Evolutionary conservation across 1,284 basidiomycete genomes (phyloP).

Genomic region (Lignosus rhinocerotis): DNA sequence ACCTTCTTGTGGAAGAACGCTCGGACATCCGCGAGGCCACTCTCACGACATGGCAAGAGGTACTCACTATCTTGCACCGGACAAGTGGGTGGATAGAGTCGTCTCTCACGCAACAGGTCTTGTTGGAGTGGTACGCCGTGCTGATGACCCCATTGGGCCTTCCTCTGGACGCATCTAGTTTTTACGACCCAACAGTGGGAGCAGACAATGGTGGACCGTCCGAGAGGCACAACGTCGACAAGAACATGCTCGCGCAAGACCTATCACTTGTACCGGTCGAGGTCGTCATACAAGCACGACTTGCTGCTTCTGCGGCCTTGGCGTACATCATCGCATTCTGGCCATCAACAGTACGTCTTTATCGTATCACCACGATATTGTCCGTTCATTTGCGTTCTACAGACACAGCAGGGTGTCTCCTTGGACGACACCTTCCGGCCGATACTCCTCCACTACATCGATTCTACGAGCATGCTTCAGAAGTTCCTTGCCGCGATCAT

Average conservation of each 20-base stretch:
- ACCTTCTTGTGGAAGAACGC: conserved; percentile 92
- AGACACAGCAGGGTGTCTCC: conserved; percentile 18
- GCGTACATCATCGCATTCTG: conserved; percentile 73
- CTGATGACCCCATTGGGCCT: conserved; percentile 91
- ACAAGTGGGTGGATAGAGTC: conserved; percentile 51
- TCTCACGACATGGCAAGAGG: conserved; percentile 77
- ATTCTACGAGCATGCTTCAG: conserved; percentile 90
- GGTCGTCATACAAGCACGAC: conserved; percentile 78
- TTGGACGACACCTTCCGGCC: conserved; percentile 67
- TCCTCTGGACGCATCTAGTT: conserved; percentile 72
- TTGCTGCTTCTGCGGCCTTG: conserved; percentile 82
- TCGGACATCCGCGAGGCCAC: conserved; percentile 82
- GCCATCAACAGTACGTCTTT: conserved; percentile 53
- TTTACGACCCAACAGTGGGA: conserved; percentile 64
- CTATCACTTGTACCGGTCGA: conserved; percentile 83
- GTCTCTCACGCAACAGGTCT: conserved; percentile 52
- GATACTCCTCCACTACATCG: conserved; percentile 77
- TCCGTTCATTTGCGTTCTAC: not conserved
- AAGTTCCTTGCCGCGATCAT: conserved; percentile 84
- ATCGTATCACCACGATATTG: not conserved
- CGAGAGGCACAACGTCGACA: conserved; percentile 93
- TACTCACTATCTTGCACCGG: conserved; percentile 56
- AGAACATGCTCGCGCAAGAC: conserved; percentile 93
- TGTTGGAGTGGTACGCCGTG: conserved; percentile 83
- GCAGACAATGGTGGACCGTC: conserved; percentile 44